Evolutionary conservation across 1,139 yeast genomes (phyloP), one percentile per base, ranked within the genome.

Genomic region (Sugiyamaella pinicola): DNA sequence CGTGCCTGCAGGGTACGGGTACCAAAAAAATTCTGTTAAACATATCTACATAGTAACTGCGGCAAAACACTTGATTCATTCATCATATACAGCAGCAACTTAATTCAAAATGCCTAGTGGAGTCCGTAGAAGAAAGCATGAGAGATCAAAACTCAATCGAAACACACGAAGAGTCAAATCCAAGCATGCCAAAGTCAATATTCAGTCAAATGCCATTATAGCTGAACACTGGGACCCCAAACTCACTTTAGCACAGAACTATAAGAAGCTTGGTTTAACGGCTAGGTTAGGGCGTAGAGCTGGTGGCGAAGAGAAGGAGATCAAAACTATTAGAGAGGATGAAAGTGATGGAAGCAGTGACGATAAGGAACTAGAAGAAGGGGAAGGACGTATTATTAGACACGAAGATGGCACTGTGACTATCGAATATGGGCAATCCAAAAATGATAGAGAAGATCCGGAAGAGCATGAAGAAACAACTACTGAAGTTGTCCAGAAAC

Each of bases 201-300:
- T 87, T 77, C 78, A 51, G 31, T 49, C 53, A 44, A 55, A 28
- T 76, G 87, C 0, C 87, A 89, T 93, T 60, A 87, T 93, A 60
- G 95, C 89, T 6, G 87, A 83, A 31, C 81, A 90, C 69, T 93
- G 99, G 99, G 96, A 93, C 71, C 79, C 83, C 57, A 79, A 81
- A 19, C 76, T 85, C 58, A 91, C 99, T 0, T 73, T 91, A 55
- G 79, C 83, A 54, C 98, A 93, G 67, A 93, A 93, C 63, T 74
- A 71, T 54, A 83, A 84, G 64, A 79, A 76, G 59, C 73, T 93
- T 34, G 98, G 98, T 2, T 74, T 91, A 54, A 75, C 83, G 45
- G 78, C 88, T 3, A 82, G 82, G 64, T 71, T 90, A 38, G 86
- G 87, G 15, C 73, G 71, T 6, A 75, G 82, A 7, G 83, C 74